Percentiles rank a stretch among this genome's conserved stretches.
These are phyloP conservation scores for Santalum album DNA, from an alignment of 164 flowering plant genomes.

Conservation along the genomic window DNA sequence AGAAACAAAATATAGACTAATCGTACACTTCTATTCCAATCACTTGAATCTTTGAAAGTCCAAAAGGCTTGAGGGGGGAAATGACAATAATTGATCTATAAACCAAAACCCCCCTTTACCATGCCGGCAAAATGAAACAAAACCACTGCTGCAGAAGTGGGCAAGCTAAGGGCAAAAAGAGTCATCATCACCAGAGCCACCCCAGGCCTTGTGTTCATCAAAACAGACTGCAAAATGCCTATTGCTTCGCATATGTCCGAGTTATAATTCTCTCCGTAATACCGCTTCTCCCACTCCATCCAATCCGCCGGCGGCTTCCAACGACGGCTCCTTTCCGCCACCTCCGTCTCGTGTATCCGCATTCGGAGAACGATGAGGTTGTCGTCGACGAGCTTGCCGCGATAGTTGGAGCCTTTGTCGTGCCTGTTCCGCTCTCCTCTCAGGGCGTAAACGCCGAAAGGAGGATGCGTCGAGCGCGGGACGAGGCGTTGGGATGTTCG, in stretches of 20 bases:
- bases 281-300: slow-evolving; percentile 60
- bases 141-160: slow-evolving; percentile 16
- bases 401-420: slow-evolving; percentile 6
- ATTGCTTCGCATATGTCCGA: slow-evolving; percentile 27
- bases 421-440: slow-evolving; percentile 5
- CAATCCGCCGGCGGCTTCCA: slow-evolving; percentile 40
- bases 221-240: slow-evolving; percentile 33
- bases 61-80: too few species aligned
- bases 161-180: slow-evolving; percentile 31
- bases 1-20: too few species aligned
- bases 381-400: slow-evolving; percentile 33
- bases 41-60: too few species aligned
- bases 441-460: neutral
- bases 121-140: slow-evolving; percentile 18
- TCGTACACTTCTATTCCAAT: too few species aligned
- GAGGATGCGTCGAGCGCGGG: too few species aligned
- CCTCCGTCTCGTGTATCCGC: slow-evolving; percentile 47
- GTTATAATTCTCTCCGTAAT: slow-evolving; percentile 22
- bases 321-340: slow-evolving; percentile 24
- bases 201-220: slow-evolving; percentile 56
- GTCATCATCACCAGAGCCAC: slow-evolving; percentile 32
- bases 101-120: too few species aligned
- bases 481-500: too few species aligned
- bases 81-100: too few species aligned
- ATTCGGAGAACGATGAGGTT: slow-evolving; percentile 27